Evolutionary conservation across 1,284 basidiomycete genomes (phyloP).

Genomic region (Cystobasidiaceae sp.): DNA sequence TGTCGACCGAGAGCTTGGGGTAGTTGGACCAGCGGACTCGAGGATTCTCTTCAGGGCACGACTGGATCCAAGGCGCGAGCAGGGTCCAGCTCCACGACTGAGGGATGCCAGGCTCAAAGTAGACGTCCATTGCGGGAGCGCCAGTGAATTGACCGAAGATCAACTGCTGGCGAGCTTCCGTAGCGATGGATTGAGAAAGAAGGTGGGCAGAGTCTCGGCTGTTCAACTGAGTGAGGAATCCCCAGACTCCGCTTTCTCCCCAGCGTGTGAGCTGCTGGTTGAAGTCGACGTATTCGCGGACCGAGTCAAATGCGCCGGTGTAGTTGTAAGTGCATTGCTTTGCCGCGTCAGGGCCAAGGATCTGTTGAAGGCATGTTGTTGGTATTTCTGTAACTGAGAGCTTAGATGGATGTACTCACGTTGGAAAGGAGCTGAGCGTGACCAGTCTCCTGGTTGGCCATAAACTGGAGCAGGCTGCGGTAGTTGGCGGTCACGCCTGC

Average conservation of each 20-base stretch:
- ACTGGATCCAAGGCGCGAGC: conserved; percentile 56
- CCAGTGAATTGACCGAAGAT: conserved; percentile 57
- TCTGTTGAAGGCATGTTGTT: too few relatives aligned
- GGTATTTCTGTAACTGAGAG: too few relatives aligned
- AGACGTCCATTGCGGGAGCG: conserved; percentile 11
- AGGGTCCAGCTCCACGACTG: conserved; percentile 61
- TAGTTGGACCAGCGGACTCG: conserved; percentile 56
- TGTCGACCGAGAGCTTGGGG: conserved; percentile 53
- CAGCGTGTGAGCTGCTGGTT: conserved; percentile 56
- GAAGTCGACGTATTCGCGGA: conserved; percentile 61
- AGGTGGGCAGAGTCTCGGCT: conserved; percentile 57
- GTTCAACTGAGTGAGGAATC: conserved; percentile 60
- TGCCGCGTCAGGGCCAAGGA: conserved; percentile 48
- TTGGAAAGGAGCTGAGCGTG: conserved; percentile 55
- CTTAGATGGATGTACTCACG: conserved; percentile 9
- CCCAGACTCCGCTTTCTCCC: conserved; percentile 61
- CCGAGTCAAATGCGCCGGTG: conserved; percentile 54
- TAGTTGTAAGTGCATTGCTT: conserved; percentile 54
- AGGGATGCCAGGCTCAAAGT: conserved; percentile 39
- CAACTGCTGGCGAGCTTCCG: conserved; percentile 65
- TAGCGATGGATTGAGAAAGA: conserved; percentile 57
- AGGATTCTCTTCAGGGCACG: conserved; percentile 59
- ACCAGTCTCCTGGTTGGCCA: conserved; percentile 59
- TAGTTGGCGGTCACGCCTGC: conserved; percentile 57
- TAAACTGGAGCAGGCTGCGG: conserved; percentile 55